phyloP scores from a whole-genome alignment of 192 early-diverging fungal genomes.

The Rhizophagus sp. region DNA sequence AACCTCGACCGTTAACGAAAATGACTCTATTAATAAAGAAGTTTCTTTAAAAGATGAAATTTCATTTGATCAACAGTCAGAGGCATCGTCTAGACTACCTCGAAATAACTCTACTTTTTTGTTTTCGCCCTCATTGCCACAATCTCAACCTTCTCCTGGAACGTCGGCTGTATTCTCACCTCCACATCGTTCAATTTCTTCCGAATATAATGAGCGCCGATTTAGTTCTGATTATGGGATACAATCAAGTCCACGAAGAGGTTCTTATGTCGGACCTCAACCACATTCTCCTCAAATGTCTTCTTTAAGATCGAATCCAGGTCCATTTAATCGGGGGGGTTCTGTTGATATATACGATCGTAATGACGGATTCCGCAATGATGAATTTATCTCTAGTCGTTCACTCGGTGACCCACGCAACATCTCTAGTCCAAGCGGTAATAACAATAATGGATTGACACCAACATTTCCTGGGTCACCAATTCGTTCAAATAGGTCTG shows the following conservation, averaged over 20 bases:
- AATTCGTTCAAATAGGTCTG: not conserved
- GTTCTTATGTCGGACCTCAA: conserved; percentile 7
- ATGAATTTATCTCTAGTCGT: conserved; percentile 8
- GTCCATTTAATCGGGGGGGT: conserved; percentile 1
- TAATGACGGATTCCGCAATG: not conserved
- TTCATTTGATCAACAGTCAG: not conserved
- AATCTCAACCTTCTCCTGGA: not conserved
- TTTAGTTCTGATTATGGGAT: conserved; percentile 17
- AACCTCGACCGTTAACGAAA: not conserved
- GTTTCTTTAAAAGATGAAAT: not conserved
- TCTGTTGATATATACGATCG: conserved; percentile 13
- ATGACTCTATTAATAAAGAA: not conserved
- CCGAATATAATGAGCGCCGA: conserved; percentile 16
- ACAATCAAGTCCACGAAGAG: not conserved
- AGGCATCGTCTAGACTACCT: not conserved
- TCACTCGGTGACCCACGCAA: too few relatives aligned
- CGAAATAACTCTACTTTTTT: not conserved
- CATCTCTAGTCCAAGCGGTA: not conserved
- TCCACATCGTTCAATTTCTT: conserved; percentile 3
- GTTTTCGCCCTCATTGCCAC: not conserved
- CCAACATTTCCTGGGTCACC: not conserved
- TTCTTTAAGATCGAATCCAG: not conserved
- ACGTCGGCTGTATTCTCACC: not conserved
- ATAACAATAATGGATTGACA: not conserved
- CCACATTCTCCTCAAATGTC: not conserved